Evolutionary conservation across 495 filamentous ascomycete genomes (phyloP).

Genomic region (Filosporella fistucella): DNA sequence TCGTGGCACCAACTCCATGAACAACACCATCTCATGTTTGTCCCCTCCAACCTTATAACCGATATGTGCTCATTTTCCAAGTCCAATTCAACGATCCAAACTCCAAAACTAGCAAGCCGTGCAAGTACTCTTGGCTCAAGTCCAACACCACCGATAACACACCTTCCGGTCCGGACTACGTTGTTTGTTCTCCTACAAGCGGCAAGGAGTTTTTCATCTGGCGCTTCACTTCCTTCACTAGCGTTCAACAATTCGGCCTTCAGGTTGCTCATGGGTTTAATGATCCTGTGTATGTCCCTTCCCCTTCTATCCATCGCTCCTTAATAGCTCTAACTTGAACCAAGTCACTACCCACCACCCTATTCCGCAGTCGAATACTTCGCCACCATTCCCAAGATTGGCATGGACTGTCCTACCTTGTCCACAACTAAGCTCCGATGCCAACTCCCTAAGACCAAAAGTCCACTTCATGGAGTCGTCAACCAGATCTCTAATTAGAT

Average conservation of each 20-base stretch:
- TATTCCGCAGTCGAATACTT: slow-evolving; percentile 8
- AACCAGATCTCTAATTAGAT: slow-evolving; percentile 6
- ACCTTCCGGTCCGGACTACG: slow-evolving; percentile 5
- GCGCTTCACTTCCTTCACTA: slow-evolving; percentile 5
- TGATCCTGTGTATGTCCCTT: slow-evolving; percentile 12
- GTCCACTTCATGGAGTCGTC: not conserved
- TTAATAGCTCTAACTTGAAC: not conserved
- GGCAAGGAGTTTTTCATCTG: slow-evolving; percentile 7
- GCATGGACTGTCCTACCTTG: not conserved
- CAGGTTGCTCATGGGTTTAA: slow-evolving; percentile 8
- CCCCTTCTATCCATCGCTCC: not conserved
- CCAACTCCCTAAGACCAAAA: not conserved
- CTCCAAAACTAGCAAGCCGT: slow-evolving; percentile 13
- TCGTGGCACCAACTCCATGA: not conserved
- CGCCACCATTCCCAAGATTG: not conserved
- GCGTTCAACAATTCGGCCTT: slow-evolving; percentile 4
- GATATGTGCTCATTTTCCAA: not conserved
- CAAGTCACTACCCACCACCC: slow-evolving; percentile 13
- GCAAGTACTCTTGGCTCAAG: slow-evolving; percentile 5
- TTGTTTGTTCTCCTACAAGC: not conserved
- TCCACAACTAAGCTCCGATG: not conserved
- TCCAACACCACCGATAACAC: slow-evolving; percentile 4
- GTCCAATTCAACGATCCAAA: slow-evolving; percentile 19
- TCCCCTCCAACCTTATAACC: not conserved
- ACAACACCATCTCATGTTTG: not conserved